Conservation (phyloP, 306 rosid species). For the Cicer bijugum region DNA sequence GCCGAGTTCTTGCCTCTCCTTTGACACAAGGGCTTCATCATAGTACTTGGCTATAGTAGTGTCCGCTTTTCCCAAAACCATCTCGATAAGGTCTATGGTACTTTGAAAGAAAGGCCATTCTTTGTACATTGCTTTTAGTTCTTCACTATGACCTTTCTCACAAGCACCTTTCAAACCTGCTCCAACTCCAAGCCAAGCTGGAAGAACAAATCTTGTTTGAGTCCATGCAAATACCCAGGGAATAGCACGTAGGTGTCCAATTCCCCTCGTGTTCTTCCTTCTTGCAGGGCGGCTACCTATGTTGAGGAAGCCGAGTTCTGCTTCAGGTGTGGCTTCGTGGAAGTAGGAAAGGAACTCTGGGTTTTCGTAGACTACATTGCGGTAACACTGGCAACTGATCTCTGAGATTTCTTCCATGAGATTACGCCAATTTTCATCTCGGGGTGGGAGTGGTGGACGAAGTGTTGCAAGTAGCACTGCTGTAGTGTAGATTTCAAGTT, state of each 20-base stretch:
- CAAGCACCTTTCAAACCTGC: slow-evolving; percentile 86
- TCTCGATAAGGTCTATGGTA: slow-evolving; percentile 88
- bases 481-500: slow-evolving; percentile 92
- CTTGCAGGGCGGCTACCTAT: slow-evolving; percentile 95
- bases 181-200: slow-evolving; percentile 97
- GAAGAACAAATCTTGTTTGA: slow-evolving; percentile 91
- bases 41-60: slow-evolving; percentile 86
- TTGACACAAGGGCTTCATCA: slow-evolving; percentile 88
- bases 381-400: slow-evolving; percentile 77
- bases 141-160: slow-evolving; percentile 80
- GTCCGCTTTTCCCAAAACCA: slow-evolving; percentile 94
- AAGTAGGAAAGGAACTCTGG: slow-evolving; percentile 87
- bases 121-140: slow-evolving; percentile 76
- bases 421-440: slow-evolving; percentile 85
- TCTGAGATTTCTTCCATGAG: slow-evolving; percentile 92
- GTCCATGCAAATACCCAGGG: slow-evolving; percentile 99
- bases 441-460: slow-evolving; percentile 85
- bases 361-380: slow-evolving; percentile 78
- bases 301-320: slow-evolving; percentile 95
- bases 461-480: slow-evolving; percentile 95
- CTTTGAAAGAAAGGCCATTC: slow-evolving; percentile 97
- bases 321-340: slow-evolving; percentile 95
- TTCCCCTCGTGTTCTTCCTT: slow-evolving; percentile 73
- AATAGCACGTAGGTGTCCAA: slow-evolving; percentile 90
- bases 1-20: slow-evolving; percentile 70